phyloP scores from a whole-genome alignment of 495 filamentous ascomycete genomes.

The Apiosordaria backusii region DNA sequence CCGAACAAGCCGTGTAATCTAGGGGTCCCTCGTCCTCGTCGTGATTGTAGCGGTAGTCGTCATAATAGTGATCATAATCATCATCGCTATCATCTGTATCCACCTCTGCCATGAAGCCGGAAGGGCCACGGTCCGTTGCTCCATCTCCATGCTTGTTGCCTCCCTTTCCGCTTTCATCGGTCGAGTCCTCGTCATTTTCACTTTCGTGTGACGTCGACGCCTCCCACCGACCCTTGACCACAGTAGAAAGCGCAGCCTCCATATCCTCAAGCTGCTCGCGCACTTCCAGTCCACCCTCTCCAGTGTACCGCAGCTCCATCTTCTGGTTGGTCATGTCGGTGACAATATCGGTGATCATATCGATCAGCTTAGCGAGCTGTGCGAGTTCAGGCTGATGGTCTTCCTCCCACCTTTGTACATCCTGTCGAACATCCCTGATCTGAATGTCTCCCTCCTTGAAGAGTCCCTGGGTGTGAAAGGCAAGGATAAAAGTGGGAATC shows the following conservation, averaged over 20 bases:
- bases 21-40: neutral
- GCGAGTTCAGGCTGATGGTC: conserved; percentile 38
- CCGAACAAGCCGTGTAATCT: conserved; percentile 16
- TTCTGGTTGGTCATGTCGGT: neutral
- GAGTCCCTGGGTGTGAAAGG: conserved; percentile 51
- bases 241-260: conserved; percentile 15
- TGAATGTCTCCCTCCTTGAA: conserved; percentile 50
- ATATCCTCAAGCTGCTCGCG: conserved; percentile 11
- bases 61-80: neutral
- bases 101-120: neutral
- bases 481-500: conserved; percentile 59
- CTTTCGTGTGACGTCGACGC: neutral
- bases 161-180: neutral
- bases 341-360: conserved; percentile 31
- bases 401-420: conserved; percentile 54
- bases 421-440: conserved; percentile 40
- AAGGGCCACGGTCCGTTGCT: neutral
- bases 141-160: neutral
- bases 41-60: neutral
- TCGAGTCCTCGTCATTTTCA: neutral
- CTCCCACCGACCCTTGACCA: conserved; percentile 8
- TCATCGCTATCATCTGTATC: neutral
- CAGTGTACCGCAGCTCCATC: conserved; percentile 16
- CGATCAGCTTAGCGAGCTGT: conserved; percentile 42
- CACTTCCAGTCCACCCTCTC: conserved; percentile 14